Evolutionary conservation across 768 basidiomycete species (phyloP).

Genomic region (Termitomyces sp.): DNA sequence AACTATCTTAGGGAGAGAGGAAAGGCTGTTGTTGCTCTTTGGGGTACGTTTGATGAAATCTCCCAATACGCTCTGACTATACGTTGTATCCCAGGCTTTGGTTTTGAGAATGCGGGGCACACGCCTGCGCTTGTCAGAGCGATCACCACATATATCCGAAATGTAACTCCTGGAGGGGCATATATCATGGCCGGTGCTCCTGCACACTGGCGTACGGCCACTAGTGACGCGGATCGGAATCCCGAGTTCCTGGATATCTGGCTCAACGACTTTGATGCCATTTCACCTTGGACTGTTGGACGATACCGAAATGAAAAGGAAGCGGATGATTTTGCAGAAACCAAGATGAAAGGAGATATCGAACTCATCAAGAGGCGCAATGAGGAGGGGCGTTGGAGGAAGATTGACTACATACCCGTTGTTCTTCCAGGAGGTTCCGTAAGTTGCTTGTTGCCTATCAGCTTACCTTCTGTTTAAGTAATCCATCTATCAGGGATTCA

Average conservation of each 20-base stretch:
- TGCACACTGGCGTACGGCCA: slow-evolving; percentile 71
- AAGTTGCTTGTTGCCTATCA: slow-evolving; percentile 26
- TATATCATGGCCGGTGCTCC: slow-evolving; percentile 73
- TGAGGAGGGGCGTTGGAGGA: slow-evolving; percentile 38
- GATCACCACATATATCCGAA: slow-evolving; percentile 55
- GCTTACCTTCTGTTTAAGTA: slow-evolving; percentile 10
- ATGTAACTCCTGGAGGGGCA: slow-evolving; percentile 65
- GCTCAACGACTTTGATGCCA: slow-evolving; percentile 75
- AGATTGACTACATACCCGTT: slow-evolving; percentile 81
- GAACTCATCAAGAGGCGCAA: slow-evolving; percentile 52
- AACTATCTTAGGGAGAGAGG: slow-evolving; percentile 71
- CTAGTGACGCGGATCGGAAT: slow-evolving; percentile 66
- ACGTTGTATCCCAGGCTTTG: slow-evolving; percentile 49
- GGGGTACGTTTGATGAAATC: slow-evolving; percentile 43
- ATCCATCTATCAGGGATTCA: slow-evolving; percentile 50
- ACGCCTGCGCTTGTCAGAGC: slow-evolving; percentile 55
- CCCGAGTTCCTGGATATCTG: slow-evolving; percentile 65
- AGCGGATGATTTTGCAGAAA: slow-evolving; percentile 60
- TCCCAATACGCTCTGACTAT: background rate
- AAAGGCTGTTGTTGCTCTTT: slow-evolving; percentile 67
- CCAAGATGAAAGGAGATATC: slow-evolving; percentile 61
- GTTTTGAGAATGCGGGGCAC: slow-evolving; percentile 59
- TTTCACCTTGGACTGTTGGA: slow-evolving; percentile 84
- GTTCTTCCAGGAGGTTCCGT: slow-evolving; percentile 82
- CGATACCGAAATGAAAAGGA: slow-evolving; percentile 57